Percentiles rank a stretch among this genome's conserved stretches.
These are phyloP conservation scores for Microbotryum saponariae DNA, from an alignment of 1,284 basidiomycete genomes.

Conservation along the genomic window DNA sequence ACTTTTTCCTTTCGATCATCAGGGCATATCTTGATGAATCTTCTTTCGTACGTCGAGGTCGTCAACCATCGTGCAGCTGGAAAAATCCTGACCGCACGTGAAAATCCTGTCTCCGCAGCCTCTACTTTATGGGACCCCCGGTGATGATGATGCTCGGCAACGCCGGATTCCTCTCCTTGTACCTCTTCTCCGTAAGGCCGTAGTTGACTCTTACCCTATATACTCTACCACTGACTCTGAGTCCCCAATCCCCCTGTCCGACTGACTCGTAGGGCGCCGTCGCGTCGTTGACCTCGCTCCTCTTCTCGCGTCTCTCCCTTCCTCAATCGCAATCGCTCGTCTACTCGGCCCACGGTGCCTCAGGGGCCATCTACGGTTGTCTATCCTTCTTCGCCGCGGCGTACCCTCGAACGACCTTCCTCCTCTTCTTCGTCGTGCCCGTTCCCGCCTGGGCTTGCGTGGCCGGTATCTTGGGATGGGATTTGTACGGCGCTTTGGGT, in stretches of 20 bases:
- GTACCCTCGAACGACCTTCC: constrained; percentile 19
- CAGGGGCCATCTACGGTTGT: constrained; percentile 18
- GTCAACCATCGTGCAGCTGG: not conserved
- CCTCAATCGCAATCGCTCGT: not conserved
- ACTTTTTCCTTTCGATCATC: too few relatives aligned
- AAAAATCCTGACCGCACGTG: not conserved
- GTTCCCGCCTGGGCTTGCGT: constrained; percentile 27
- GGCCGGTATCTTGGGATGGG: constrained; percentile 25
- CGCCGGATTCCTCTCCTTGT: constrained; percentile 23
- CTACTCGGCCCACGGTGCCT: constrained; percentile 15
- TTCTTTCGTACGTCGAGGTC: constrained; percentile 3
- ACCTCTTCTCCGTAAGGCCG: constrained; percentile 26
- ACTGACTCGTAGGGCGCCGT: not conserved
- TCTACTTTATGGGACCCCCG: constrained; percentile 25
- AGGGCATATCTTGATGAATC: constrained; percentile 22
- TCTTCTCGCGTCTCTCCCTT: constrained; percentile 1
- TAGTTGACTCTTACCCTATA: not conserved
- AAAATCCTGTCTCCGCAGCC: not conserved
- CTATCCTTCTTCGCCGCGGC: constrained; percentile 22
- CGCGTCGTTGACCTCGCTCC: constrained; percentile 11
- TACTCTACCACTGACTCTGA: not conserved
- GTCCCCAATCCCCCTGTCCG: not conserved
- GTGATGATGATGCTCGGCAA: constrained; percentile 25
- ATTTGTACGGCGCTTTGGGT: constrained; percentile 14
- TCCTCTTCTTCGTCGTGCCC: constrained; percentile 30